Evolutionary conservation across 2,329 filamentous ascomycete species (phyloP).

Genomic region (Ceratocystis lukuohia): DNA sequence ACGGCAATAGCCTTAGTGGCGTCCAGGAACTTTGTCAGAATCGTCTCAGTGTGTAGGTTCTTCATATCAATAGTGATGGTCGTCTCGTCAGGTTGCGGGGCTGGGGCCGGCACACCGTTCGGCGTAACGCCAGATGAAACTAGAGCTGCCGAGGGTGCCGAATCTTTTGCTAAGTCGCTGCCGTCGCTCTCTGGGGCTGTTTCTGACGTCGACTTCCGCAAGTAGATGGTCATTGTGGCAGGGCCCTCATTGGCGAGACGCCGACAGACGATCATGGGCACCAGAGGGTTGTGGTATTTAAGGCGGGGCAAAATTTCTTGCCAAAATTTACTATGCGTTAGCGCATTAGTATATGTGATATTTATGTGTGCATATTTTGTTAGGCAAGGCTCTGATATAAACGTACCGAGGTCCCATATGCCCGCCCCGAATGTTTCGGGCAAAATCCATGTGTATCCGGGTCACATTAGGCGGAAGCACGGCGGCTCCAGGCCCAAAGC

Average conservation of each 20-base stretch:
- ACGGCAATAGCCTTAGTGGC: conserved; percentile 48
- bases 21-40: conserved; percentile 48
- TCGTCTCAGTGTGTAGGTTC: conserved; percentile 44
- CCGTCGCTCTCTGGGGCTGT: conserved; percentile 11
- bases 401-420: conserved; percentile 60
- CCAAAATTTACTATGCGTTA: conserved; percentile 69
- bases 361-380: conserved; percentile 21
- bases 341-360: conserved; percentile 18
- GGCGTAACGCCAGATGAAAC: conserved; percentile 36
- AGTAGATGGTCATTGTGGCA: conserved; percentile 53
- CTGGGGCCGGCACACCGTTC: conserved; percentile 32
- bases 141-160: conserved; percentile 28
- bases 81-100: conserved; percentile 36
- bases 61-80: conserved; percentile 50
- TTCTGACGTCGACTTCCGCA: conserved; percentile 31
- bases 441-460: conserved; percentile 63
- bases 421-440: conserved; percentile 45
- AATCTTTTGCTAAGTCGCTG: conserved; percentile 21
- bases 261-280: conserved; percentile 72
- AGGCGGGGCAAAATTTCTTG: conserved; percentile 65
- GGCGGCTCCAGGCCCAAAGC: conserved; percentile 70
- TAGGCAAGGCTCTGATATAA: background rate
- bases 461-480: conserved; percentile 64
- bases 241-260: conserved; percentile 41
- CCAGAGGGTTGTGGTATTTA: conserved; percentile 83